Evolutionary conservation across 192 early-diverging fungal genomes (phyloP), one percentile per base, ranked within the genome.

Genomic region (Coemansia sp.): DNA sequence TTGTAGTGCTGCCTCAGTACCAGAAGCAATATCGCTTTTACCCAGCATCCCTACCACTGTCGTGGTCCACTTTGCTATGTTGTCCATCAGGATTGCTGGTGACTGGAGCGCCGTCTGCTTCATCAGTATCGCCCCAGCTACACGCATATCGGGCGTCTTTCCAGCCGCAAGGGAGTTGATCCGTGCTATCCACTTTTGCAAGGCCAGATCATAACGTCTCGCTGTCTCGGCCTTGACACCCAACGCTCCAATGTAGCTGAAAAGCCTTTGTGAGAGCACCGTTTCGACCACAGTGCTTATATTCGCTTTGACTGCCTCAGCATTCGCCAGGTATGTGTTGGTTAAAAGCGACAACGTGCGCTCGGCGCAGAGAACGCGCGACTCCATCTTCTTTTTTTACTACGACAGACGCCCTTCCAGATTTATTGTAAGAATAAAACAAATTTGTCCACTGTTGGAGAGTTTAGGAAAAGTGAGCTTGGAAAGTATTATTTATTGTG

Each of bases 121-220:
- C 57, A 76, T 72, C 67, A 84, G 45, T 20, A 84, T n/a, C 13
- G 75, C 60, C 7, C 82, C 82, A 2, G 74, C 82, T 56, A 76
- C 48, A 13, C 82, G 73, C 62, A 74, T 55, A 40, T 79, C 77
- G 7, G 73, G 63, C n/a, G 74, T 71, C 60, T 74, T 79, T 4
- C 74, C 70, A 0, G 63, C 46, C 2, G 65, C 53, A 54, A 84
- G 61, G 45, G 77, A 79, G 62, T 70, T 74, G 57, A 84, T 67
- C 37, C 82, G 82, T 9, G 73, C 67, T 37, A 76, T 32, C 82
- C 82, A 84, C 49, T 79, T 79, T 16, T 84, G 70, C 17, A 84
- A 49, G 0, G 82, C 77, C 7, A 39, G 63, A 10, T 66, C 68
- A 38, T 84, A 84, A 13, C 65, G 67, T 51, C 68, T 79, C 25